Base-by-base conservation (phyloP, 2,329 filamentous ascomycete genomes). In the Alternaria sp. region DNA sequence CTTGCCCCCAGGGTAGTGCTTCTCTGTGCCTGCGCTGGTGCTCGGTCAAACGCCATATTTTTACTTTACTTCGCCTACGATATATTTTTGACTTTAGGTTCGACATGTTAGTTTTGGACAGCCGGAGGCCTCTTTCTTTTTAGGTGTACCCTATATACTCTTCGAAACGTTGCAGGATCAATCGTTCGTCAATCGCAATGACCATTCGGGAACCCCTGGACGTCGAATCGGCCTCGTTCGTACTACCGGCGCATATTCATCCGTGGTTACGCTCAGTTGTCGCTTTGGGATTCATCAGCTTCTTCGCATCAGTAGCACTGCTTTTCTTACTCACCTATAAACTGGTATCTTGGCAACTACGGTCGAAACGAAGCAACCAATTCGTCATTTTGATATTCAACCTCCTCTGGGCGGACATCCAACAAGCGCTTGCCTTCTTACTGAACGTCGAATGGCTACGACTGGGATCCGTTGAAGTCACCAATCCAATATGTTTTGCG, bases 371-470 rank as follows among this genome's bases (percentile, higher is more conserved):
- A 15, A 77, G 71, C 67, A 92, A 91, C 67, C 90, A 92, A 76
- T 90, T 92, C 71, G 84, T 92, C 26, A 82, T 92, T 0, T 82
- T 92, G 5, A 89, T 92, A 61, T 87, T 90, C 75, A 92, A 92
- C 74, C 84, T 92, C 0, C 81, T 92, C 6, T 79, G 90, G 21
- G 89, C 90, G 62, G 90, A 92, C 69, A 84, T 91, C 59, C 87
- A 90, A 71, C 90, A 92, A 71, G 84, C 87, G 8, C 75, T 87
- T 1, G 87, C 88, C 5, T 92, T 92, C 72, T 71, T 90, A 46
- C 81, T 92, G 53, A 91, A 89, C 64, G 84, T 85, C 5, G 80
- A 85, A 37, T 90, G 89, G 86, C 80, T 91, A 6, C 75, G 78
- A 1, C 75, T 81, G 14, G 82, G 90, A 73, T 82, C 80, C 0